Percentiles rank a stretch among this genome's conserved stretches.
Conservation (phyloP, 2,329 filamentous ascomycete genomes). For the Dichotomopilus funicola region DNA sequence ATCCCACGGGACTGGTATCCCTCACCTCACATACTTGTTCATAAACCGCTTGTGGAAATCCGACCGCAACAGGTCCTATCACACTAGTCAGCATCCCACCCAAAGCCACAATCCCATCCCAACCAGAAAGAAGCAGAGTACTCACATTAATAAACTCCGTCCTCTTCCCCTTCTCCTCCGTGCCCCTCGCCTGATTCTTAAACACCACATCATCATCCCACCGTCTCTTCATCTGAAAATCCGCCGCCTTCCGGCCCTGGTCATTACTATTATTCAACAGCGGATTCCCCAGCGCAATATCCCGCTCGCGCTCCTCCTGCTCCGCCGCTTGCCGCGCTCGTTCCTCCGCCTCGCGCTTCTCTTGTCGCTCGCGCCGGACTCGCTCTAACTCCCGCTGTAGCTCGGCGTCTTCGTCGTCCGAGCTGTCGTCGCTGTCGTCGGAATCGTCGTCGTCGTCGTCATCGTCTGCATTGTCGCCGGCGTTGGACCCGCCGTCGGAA, state of each 20-base stretch:
- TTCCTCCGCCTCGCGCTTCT: conserved; percentile 75
- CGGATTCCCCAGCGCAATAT: conserved; percentile 90
- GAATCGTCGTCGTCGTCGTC: conserved; percentile 62
- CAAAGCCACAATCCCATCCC: background rate
- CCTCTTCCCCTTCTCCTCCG: conserved; percentile 77
- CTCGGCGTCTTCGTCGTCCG: conserved; percentile 77
- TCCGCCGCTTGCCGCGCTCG: conserved; percentile 73
- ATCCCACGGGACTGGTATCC: background rate
- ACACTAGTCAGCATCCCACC: conserved; percentile 21
- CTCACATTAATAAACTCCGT: conserved; percentile 95
- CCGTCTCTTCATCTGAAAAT: conserved; percentile 84
- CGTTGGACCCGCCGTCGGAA: conserved; percentile 30
- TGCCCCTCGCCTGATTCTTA: conserved; percentile 95
- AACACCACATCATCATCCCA: conserved; percentile 99
- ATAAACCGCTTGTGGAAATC: conserved; percentile 99
- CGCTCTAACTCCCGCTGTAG: conserved; percentile 90
- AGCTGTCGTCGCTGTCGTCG: conserved; percentile 36
- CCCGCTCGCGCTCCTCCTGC: conserved; percentile 73
- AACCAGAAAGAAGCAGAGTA: conserved; percentile 15
- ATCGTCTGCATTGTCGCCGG: conserved; percentile 77
- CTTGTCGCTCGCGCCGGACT: conserved; percentile 79
- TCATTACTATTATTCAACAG: conserved; percentile 59
- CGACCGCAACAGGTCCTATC: conserved; percentile 75
- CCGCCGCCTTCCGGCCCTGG: conserved; percentile 39
- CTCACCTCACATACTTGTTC: conserved; percentile 57